phyloP scores from a whole-genome alignment of 1,284 basidiomycete species.

The Cutaneotrichosporon spelunceum region DNA sequence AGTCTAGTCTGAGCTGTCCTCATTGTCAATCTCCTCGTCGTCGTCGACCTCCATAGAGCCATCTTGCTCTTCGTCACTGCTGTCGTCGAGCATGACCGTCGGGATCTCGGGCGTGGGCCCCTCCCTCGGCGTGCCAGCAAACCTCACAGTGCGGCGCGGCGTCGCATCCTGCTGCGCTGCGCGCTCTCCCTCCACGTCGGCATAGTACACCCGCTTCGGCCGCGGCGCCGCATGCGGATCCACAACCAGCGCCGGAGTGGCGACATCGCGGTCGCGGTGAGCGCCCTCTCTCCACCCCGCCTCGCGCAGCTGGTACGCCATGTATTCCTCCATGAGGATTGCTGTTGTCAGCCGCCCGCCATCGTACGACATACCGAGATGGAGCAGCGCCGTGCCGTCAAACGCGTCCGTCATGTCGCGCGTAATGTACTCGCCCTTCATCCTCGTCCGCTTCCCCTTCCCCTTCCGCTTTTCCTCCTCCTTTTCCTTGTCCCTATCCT shows the following conservation, averaged over 20 bases:
- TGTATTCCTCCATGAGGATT: constrained; percentile 33
- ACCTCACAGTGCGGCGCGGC: background rate
- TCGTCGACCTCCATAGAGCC: background rate
- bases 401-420: constrained; percentile 38
- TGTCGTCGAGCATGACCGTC: background rate
- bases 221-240: background rate
- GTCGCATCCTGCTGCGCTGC: background rate
- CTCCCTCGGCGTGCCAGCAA: background rate
- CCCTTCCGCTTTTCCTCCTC: background rate
- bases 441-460: background rate
- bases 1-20: background rate
- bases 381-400: constrained; percentile 37
- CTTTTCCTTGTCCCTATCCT: background rate
- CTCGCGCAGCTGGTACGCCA: constrained; percentile 21
- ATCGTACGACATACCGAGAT: constrained; percentile 31
- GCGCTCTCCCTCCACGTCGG: background rate
- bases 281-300: constrained; percentile 20
- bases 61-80: background rate
- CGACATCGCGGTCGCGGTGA: background rate
- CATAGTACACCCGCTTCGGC: background rate
- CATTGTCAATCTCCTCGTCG: too few relatives aligned
- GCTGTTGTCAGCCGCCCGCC: constrained; percentile 26
- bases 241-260: background rate
- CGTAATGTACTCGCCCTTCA: constrained; percentile 5
- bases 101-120: background rate